Percentiles rank a stretch among this genome's conserved stretches.
Conservation (phyloP, 2,329 filamentous ascomycete species). For the Shiraia bambusicola region DNA sequence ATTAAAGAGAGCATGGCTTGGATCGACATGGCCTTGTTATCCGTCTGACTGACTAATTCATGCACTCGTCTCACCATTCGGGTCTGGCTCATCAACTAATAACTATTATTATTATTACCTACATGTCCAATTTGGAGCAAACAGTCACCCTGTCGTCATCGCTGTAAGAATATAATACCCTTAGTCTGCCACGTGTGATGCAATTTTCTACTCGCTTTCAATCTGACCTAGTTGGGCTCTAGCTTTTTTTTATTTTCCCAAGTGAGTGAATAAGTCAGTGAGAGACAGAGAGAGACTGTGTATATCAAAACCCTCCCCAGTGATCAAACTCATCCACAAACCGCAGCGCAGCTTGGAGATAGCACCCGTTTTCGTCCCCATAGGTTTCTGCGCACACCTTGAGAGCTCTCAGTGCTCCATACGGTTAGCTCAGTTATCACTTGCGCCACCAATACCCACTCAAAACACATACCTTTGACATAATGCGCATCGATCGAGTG, state of each 20-base stretch:
- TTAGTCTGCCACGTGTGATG: no score
- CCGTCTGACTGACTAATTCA: no score
- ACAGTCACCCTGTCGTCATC: no score
- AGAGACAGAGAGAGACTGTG: no score
- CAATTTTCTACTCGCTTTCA: conserved; percentile 2
- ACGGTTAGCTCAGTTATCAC: conserved; percentile 12
- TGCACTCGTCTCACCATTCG: conserved; percentile 6
- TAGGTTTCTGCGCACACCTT: conserved; percentile 72
- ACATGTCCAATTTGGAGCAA: not conserved
- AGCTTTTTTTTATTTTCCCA: no score
- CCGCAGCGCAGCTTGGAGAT: conserved; percentile 67
- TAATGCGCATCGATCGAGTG: conserved; percentile 77
- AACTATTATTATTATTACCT: no score
- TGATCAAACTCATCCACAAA: conserved; percentile 73
- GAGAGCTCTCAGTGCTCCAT: conserved; percentile 68
- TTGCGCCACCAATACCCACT: not conserved
- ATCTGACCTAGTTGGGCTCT: no score
- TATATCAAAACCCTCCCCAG: conserved; percentile 61
- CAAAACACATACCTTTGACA: conserved; percentile 69
- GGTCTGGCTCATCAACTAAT: not conserved
- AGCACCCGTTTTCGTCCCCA: conserved; percentile 65
- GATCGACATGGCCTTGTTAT: conserved; percentile 3
- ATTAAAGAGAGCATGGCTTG: not conserved
- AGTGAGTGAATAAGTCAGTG: no score
- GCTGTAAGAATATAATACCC: no score